phyloP scores from a whole-genome alignment of 495 filamentous ascomycete species.

The Aspergillus homomorphus region DNA sequence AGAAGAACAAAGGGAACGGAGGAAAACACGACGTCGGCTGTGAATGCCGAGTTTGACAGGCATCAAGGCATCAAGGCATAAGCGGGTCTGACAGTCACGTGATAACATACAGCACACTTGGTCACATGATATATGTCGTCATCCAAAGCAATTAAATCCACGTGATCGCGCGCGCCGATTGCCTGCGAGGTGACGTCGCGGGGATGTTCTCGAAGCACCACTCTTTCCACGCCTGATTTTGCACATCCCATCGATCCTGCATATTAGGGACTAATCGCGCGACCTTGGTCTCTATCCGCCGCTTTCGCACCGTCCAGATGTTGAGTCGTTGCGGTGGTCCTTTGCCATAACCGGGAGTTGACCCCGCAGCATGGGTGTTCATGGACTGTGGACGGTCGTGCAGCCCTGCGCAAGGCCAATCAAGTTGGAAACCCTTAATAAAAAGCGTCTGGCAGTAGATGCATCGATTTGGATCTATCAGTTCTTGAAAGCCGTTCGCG shows the following conservation, averaged over 20 bases:
- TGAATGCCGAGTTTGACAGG: slow-evolving; percentile 10
- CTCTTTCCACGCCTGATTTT: background rate
- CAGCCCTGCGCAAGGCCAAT: slow-evolving; percentile 81
- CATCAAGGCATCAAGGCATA: slow-evolving; percentile 8
- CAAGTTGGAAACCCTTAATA: slow-evolving; percentile 92
- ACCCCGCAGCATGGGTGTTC: slow-evolving; percentile 77
- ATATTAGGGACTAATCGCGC: too few species aligned
- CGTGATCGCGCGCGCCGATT: background rate
- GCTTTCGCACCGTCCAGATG: background rate
- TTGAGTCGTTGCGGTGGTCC: background rate
- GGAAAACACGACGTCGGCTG: slow-evolving; percentile 5
- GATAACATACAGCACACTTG: background rate
- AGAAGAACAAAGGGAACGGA: slow-evolving; percentile 3
- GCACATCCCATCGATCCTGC: too few species aligned
- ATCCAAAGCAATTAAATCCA: background rate
- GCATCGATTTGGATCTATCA: slow-evolving; percentile 99
- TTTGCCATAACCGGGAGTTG: slow-evolving; percentile 15
- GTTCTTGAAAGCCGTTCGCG: slow-evolving; percentile 96
- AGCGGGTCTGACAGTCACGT: background rate
- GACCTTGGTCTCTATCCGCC: too few species aligned
- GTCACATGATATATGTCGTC: background rate
- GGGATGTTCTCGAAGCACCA: background rate
- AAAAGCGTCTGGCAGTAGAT: slow-evolving; percentile 92
- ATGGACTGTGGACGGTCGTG: slow-evolving; percentile 91
- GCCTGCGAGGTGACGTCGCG: background rate